Evolutionary conservation across 805 yeast species (phyloP).

Genomic region (Kodamaea neixiangensis): DNA sequence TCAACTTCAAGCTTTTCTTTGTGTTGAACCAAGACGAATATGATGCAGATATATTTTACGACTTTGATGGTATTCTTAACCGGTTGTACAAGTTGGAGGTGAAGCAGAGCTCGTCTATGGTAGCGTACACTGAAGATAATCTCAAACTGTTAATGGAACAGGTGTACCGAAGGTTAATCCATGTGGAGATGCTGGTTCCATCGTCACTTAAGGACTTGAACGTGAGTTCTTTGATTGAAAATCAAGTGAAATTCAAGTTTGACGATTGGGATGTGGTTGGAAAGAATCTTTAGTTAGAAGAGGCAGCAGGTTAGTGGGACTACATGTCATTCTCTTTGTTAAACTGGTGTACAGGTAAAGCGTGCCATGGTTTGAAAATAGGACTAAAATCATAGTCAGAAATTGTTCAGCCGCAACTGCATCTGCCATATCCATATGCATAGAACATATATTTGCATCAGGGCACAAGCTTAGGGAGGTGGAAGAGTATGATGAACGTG

Average conservation of each 20-base stretch:
- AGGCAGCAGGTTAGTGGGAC: no score
- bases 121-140: constrained; percentile 14
- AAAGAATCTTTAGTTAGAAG: background rate
- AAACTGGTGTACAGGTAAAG: no score
- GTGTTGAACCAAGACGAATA: constrained; percentile 14
- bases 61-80: constrained; percentile 23
- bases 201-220: constrained; percentile 25
- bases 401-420: no score
- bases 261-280: constrained; percentile 38
- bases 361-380: no score
- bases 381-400: no score
- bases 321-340: no score
- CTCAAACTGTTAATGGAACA: constrained; percentile 31
- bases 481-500: no score
- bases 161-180: constrained; percentile 29
- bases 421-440: no score
- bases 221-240: constrained; percentile 22
- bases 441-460: no score
- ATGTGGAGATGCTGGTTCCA: constrained; percentile 19
- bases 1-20: constrained; percentile 35
- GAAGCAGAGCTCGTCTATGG: background rate
- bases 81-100: constrained; percentile 7
- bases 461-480: no score
- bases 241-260: constrained; percentile 26
- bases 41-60: constrained; percentile 15